Conservation (phyloP, 2,329 filamentous ascomycete genomes). For the Xylariaceae sp. region DNA sequence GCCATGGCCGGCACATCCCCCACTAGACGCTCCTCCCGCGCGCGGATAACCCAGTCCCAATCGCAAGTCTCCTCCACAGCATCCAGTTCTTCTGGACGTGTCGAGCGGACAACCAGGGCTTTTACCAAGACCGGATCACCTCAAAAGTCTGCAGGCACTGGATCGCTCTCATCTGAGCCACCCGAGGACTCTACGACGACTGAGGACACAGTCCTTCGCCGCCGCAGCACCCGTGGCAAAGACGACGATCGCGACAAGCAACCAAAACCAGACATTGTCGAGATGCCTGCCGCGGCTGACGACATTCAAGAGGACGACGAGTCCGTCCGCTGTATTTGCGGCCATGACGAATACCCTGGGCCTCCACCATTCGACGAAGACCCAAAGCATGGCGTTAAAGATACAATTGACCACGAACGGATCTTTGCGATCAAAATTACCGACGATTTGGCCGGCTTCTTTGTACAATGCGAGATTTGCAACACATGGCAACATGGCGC, state of each 20-base stretch:
- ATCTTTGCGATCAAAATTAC: slow-evolving; percentile 58
- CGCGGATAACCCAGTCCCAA: slow-evolving; percentile 70
- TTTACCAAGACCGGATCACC: slow-evolving; percentile 68
- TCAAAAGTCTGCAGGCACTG: slow-evolving; percentile 68
- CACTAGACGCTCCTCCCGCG: slow-evolving; percentile 86
- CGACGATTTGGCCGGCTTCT: slow-evolving; percentile 88
- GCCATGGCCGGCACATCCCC: slow-evolving; percentile 48
- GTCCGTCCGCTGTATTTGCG: slow-evolving; percentile 91
- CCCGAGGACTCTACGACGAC: slow-evolving; percentile 52
- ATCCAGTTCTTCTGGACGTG: slow-evolving; percentile 69
- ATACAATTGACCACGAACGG: slow-evolving; percentile 52
- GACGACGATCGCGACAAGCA: slow-evolving; percentile 52
- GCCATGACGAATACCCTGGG: slow-evolving; percentile 89
- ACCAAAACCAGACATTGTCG: slow-evolving; percentile 38
- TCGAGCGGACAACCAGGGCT: slow-evolving; percentile 67
- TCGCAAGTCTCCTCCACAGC: slow-evolving; percentile 73
- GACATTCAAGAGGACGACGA: slow-evolving; percentile 84
- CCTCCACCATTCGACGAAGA: slow-evolving; percentile 59
- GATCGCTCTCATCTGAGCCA: slow-evolving; percentile 64
- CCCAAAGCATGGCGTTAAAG: slow-evolving; percentile 47
- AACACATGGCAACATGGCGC: slow-evolving; percentile 99
- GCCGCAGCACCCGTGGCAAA: slow-evolving; percentile 71
- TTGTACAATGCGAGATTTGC: slow-evolving; percentile 96
- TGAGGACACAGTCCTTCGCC: slow-evolving; percentile 65
- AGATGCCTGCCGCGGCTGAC: slow-evolving; percentile 51